Conservation (phyloP, 1,284 basidiomycete genomes). For the Ganoderma boninense region DNA sequence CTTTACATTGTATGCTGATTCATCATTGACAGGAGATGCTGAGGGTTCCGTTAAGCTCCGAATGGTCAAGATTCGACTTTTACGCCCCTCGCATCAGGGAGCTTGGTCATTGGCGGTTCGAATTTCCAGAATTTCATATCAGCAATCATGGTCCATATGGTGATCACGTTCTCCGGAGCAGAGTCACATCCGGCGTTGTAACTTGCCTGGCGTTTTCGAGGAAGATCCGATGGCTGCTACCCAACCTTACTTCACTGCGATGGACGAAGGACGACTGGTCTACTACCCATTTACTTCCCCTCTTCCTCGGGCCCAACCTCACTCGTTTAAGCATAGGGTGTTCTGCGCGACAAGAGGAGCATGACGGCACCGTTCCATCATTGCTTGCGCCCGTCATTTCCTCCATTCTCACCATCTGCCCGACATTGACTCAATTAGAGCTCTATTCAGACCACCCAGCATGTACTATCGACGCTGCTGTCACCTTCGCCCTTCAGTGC, state of each 20-base stretch:
- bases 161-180: background rate
- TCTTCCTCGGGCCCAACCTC: background rate
- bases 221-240: background rate
- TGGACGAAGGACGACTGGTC: background rate
- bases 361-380: background rate
- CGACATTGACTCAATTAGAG: background rate
- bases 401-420: background rate
- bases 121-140: background rate
- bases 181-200: background rate
- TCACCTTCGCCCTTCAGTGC: background rate
- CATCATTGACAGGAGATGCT: background rate
- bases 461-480: background rate
- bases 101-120: background rate
- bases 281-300: background rate
- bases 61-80: background rate
- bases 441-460: background rate
- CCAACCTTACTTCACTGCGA: background rate
- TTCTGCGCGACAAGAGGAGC: background rate
- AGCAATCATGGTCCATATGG: background rate
- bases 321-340: background rate
- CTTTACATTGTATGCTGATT: too few relatives aligned
- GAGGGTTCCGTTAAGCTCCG: background rate
- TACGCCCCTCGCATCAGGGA: background rate
- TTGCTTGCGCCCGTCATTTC: background rate
- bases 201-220: background rate